Evolutionary conservation across 768 basidiomycete species (phyloP).

Genomic region (Imleria badia): DNA sequence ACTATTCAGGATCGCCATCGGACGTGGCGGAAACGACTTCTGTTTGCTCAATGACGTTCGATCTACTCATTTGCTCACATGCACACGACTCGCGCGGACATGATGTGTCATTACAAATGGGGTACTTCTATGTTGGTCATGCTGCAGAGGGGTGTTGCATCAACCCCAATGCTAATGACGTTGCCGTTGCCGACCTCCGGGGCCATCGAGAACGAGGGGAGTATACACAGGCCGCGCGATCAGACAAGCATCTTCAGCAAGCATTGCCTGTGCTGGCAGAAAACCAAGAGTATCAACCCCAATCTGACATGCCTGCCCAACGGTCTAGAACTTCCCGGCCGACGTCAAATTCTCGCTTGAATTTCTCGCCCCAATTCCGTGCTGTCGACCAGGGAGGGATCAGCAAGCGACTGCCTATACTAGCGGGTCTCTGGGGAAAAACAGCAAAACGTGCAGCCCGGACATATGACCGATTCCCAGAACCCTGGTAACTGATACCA

Average conservation of each 20-base stretch:
- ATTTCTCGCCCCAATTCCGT: conserved; percentile 27
- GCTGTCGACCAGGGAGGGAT: conserved; percentile 18
- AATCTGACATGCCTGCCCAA: conserved; percentile 13
- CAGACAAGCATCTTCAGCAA: conserved; percentile 1
- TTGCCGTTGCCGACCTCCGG: conserved; percentile 7
- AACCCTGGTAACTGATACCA: conserved; percentile 30
- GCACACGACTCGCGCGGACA: conserved; percentile 7
- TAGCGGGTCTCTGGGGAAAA: conserved; percentile 20
- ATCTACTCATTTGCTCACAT: not conserved
- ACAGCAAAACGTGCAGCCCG: conserved; percentile 19
- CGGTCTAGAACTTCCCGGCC: conserved; percentile 25
- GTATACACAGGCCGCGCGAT: conserved; percentile 7
- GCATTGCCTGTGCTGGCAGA: conserved; percentile 1
- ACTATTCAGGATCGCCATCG: conserved; percentile 6
- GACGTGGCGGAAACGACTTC: conserved; percentile 18
- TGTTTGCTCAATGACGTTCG: not conserved
- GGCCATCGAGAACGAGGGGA: conserved; percentile 20
- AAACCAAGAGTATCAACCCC: conserved; percentile 7
- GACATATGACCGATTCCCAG: conserved; percentile 24
- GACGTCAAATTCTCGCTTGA: conserved; percentile 29
- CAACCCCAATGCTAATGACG: conserved; percentile 20
- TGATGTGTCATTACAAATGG: conserved; percentile 13
- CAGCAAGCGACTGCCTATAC: conserved; percentile 16
- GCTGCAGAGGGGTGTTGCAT: not conserved
- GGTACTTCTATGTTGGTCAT: conserved; percentile 19